Conservation (phyloP, 2,329 filamentous ascomycete genomes). For the Phoma sp. region DNA sequence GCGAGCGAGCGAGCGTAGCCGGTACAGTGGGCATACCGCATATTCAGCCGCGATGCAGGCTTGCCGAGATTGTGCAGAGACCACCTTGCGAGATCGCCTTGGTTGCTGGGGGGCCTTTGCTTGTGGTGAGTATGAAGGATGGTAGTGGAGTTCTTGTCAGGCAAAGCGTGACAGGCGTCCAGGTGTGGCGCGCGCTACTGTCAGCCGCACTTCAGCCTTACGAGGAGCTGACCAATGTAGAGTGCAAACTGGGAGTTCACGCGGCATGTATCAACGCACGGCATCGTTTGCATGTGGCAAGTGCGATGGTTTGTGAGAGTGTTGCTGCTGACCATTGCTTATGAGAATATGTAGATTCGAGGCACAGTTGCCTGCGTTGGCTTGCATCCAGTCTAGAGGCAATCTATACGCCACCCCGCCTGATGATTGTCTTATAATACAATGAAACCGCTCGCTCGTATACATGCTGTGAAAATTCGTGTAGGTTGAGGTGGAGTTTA, state of each 20-base stretch:
- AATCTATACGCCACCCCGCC: slow-evolving; percentile 3
- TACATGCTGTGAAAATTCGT: slow-evolving; percentile 1
- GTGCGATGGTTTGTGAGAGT: background rate
- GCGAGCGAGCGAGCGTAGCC: background rate
- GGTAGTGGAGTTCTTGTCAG: slow-evolving; percentile 6
- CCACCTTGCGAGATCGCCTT: background rate
- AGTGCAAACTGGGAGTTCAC: no score
- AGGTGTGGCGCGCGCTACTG: slow-evolving; percentile 15
- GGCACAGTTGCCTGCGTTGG: background rate
- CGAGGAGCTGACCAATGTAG: background rate
- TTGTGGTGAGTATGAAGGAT: background rate
- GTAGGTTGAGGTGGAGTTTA: slow-evolving; percentile 6
- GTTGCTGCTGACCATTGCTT: background rate
- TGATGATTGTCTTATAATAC: slow-evolving; percentile 8
- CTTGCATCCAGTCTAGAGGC: slow-evolving; percentile 4
- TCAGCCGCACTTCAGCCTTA: slow-evolving; percentile 19
- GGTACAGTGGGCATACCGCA: slow-evolving; percentile 9
- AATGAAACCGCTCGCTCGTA: slow-evolving; percentile 5
- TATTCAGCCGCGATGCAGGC: slow-evolving; percentile 9
- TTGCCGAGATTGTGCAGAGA: slow-evolving; percentile 3
- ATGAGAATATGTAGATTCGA: background rate
- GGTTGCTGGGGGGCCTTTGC: background rate
- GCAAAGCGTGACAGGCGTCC: slow-evolving; percentile 2
- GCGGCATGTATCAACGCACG: background rate
- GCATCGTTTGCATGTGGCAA: background rate